phyloP scores from a whole-genome alignment of 2,329 filamentous ascomycete species.

The Diaporthe australafricana region DNA sequence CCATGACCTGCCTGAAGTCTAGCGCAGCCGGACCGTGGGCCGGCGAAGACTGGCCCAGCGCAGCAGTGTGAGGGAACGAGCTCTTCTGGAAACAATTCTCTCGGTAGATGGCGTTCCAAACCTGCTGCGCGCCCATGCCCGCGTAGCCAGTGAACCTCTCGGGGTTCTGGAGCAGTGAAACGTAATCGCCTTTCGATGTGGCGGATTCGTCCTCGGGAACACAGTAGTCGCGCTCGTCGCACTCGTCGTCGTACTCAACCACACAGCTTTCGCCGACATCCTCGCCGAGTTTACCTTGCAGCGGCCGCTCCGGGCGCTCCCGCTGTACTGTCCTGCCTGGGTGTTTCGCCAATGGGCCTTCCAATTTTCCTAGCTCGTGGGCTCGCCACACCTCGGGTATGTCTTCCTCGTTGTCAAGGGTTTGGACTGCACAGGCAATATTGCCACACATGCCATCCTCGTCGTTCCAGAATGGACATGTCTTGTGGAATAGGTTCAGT shows the following conservation, averaged over 20 bases:
- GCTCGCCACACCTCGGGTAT: conserved; percentile 93
- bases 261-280: conserved; percentile 95
- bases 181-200: conserved; percentile 91
- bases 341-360: conserved; percentile 91
- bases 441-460: conserved; percentile 95
- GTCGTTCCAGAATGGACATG: conserved; percentile 96
- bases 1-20: conserved; percentile 71
- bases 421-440: conserved; percentile 95
- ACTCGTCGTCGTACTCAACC: conserved; percentile 96
- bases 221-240: conserved; percentile 96
- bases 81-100: conserved; percentile 92
- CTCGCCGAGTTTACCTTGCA: conserved; percentile 86
- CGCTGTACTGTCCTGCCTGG: conserved; percentile 80
- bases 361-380: conserved; percentile 89
- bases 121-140: conserved; percentile 84
- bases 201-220: conserved; percentile 93
- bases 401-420: conserved; percentile 93
- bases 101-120: conserved; percentile 96
- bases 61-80: conserved; percentile 70
- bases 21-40: conserved; percentile 65
- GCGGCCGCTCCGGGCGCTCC: conserved; percentile 77
- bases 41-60: conserved; percentile 59
- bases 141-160: conserved; percentile 96
- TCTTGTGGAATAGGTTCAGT: conserved; percentile 92
- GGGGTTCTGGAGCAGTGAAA: conserved; percentile 91